Percentiles rank a stretch among this genome's conserved stretches.
Evolutionary conservation across 768 basidiomycete species (phyloP).

Genomic region (Tulasnella sp.): DNA sequence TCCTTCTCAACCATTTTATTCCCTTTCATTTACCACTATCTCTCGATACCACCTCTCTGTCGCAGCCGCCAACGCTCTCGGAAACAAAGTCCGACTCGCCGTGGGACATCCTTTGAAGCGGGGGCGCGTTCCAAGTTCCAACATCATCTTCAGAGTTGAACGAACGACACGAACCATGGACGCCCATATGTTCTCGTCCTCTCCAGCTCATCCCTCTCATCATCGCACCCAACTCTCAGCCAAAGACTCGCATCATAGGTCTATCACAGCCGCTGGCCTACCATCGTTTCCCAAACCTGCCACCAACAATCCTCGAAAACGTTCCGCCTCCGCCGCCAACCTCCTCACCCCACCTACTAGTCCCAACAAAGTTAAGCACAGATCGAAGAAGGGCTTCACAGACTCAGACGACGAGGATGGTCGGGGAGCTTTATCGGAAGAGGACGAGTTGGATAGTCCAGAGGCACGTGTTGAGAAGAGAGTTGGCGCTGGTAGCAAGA

Average conservation of each 20-base stretch:
- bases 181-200: conserved; percentile 17
- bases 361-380: conserved; percentile 35
- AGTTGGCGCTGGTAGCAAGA: conserved; percentile 6
- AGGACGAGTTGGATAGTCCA: not conserved
- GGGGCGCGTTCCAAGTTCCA: too few species aligned
- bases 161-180: not conserved
- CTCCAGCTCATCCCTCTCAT: conserved; percentile 17
- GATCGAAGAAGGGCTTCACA: conserved; percentile 27
- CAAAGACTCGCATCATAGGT: conserved; percentile 1
- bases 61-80: too few species aligned
- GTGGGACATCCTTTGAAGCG: too few species aligned
- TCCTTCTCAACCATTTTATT: too few species aligned
- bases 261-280: not conserved
- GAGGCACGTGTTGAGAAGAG: too few species aligned
- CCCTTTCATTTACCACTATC: too few species aligned
- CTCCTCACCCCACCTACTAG: conserved; percentile 59
- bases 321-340: conserved; percentile 51
- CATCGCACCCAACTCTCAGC: conserved; percentile 7
- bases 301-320: conserved; percentile 36
- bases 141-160: too few species aligned
- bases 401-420: conserved; percentile 21
- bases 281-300: not conserved
- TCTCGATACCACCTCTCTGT: too few species aligned
- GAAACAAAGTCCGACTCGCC: too few species aligned
- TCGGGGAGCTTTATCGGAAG: not conserved